These are phyloP conservation scores for Microcos paniculata DNA, from an alignment of 345 rosid genomes.

Conservation along the genomic window DNA sequence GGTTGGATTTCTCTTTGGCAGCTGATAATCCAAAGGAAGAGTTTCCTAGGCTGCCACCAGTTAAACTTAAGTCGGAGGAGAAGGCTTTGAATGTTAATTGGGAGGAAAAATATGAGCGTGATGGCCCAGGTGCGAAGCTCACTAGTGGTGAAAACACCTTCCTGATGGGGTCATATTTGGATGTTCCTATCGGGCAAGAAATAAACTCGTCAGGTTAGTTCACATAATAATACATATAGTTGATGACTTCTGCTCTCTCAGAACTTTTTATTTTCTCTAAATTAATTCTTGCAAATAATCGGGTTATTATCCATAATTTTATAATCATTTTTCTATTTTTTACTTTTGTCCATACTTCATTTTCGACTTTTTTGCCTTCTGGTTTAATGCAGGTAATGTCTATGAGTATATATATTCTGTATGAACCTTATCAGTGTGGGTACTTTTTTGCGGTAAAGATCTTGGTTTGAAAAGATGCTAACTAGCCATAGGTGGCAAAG, in stretches of 20 bases:
- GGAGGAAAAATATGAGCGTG: slow-evolving; percentile 85
- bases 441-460: not conserved
- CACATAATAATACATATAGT: not conserved
- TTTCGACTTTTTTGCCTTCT: not conserved
- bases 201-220: slow-evolving; percentile 82
- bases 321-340: too few relatives aligned
- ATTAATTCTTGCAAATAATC: not conserved
- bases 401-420: not conserved
- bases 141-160: slow-evolving; percentile 60
- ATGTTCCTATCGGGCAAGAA: slow-evolving; percentile 96
- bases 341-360: not conserved
- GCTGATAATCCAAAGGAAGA: slow-evolving; percentile 75
- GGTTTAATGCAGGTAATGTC: not conserved
- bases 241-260: not conserved
- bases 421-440: not conserved
- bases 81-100: slow-evolving; percentile 65
- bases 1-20: slow-evolving; percentile 51
- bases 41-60: slow-evolving; percentile 93
- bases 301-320: not conserved
- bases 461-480: not conserved
- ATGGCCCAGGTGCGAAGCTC: slow-evolving; percentile 56
- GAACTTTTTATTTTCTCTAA: not conserved
- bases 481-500: not conserved
- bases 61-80: slow-evolving; percentile 92
- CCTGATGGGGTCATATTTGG: slow-evolving; percentile 82